Percentiles rank a stretch among this genome's conserved stretches.
Conservation (phyloP, 805 yeast species). For the Saccharomyces jurei region DNA sequence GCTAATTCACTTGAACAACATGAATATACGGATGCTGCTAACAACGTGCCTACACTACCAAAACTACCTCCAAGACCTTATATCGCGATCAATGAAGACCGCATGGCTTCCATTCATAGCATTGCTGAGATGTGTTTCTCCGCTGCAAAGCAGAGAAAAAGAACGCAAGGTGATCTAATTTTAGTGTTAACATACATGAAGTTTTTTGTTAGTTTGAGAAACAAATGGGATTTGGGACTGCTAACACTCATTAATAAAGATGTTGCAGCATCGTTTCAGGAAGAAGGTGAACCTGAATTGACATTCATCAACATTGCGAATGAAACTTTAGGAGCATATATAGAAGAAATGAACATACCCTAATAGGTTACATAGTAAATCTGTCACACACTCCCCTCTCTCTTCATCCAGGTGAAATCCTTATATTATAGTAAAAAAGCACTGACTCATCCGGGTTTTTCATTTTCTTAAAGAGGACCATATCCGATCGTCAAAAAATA, state of each 20-base stretch:
- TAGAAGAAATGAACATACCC: not conserved
- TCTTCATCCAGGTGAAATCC: not conserved
- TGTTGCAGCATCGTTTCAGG: slow-evolving; percentile 21
- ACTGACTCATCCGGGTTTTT: not conserved
- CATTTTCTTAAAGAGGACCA: not conserved
- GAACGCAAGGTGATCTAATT: slow-evolving; percentile 3
- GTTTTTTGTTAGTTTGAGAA: slow-evolving; percentile 35
- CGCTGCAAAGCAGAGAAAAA: slow-evolving; percentile 13
- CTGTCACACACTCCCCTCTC: not conserved
- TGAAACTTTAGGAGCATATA: slow-evolving; percentile 12
- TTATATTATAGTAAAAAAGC: not conserved
- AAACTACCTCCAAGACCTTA: slow-evolving; percentile 32
- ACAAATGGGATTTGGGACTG: slow-evolving; percentile 25
- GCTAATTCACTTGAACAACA: not conserved
- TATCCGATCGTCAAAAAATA: not conserved
- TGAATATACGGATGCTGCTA: not conserved
- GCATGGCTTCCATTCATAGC: slow-evolving; percentile 37
- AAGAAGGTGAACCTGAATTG: slow-evolving; percentile 16
- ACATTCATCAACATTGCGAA: slow-evolving; percentile 26
- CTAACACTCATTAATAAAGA: slow-evolving; percentile 28
- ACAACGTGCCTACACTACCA: slow-evolving; percentile 8
- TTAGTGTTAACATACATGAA: slow-evolving; percentile 49
- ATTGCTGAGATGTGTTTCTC: slow-evolving; percentile 35
- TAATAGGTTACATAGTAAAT: not conserved
- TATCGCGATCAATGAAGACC: slow-evolving; percentile 36